A percentile compares a stretch with the other conserved stretches of the same genome.
phyloP scores from a whole-genome alignment of 495 filamentous ascomycete species.

The Mytilinidion resinicola region DNA sequence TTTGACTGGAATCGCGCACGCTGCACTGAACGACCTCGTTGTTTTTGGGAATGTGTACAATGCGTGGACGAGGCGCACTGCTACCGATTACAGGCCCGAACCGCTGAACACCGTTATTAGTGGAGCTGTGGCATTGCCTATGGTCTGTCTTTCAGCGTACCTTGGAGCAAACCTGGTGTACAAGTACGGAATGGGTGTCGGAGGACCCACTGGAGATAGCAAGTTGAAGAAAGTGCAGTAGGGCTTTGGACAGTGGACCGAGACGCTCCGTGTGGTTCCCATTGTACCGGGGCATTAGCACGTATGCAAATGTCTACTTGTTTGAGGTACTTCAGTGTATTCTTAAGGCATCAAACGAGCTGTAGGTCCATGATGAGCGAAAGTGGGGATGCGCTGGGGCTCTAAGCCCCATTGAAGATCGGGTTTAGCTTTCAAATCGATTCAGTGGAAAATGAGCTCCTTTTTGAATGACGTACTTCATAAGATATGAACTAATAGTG shows the following conservation, averaged over 20 bases:
- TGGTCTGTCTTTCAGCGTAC: slow-evolving; percentile 16
- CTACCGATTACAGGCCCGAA: slow-evolving; percentile 6
- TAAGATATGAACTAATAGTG: too few species aligned
- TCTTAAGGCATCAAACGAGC: too few species aligned
- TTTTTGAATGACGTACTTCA: too few species aligned
- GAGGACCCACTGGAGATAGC: slow-evolving; percentile 7
- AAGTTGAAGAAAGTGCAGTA: slow-evolving; percentile 16
- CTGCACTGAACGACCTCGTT: slow-evolving; percentile 14
- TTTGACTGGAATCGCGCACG: slow-evolving; percentile 12
- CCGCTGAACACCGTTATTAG: slow-evolving; percentile 16
- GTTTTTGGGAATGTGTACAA: slow-evolving; percentile 16
- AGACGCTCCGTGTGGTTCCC: too few species aligned
- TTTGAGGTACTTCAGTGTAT: too few species aligned
- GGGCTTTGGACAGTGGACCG: background rate
- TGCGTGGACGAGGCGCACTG: slow-evolving; percentile 16
- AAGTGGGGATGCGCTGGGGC: too few species aligned
- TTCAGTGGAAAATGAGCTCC: too few species aligned
- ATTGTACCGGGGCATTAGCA: too few species aligned
- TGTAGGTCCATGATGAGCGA: too few species aligned
- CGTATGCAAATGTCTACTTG: too few species aligned
- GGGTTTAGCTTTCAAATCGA: too few species aligned
- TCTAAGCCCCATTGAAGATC: too few species aligned
- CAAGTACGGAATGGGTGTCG: slow-evolving; percentile 26
- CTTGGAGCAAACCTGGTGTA: slow-evolving; percentile 25
- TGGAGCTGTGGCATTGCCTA: slow-evolving; percentile 13